phyloP scores from a whole-genome alignment of 2,329 filamentous ascomycete species.

The Thermoascus crustaceus region DNA sequence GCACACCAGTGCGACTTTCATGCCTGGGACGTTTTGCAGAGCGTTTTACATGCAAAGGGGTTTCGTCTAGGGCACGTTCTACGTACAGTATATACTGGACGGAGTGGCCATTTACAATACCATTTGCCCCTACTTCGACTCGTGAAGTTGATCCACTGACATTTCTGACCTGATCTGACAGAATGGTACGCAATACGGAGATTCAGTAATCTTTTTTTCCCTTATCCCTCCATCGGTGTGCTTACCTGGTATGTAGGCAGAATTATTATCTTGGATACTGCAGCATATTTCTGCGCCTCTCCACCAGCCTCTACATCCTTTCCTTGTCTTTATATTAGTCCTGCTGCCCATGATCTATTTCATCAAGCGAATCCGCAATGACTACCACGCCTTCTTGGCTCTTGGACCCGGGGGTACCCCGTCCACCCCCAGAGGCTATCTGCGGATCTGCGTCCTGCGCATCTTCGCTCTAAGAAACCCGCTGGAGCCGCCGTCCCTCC shows the following conservation, averaged over 20 bases:
- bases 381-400: slow-evolving; percentile 29
- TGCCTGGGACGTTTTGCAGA: too few species aligned
- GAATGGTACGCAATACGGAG: background rate
- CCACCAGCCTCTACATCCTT: background rate
- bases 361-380: slow-evolving; percentile 9
- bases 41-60: too few species aligned
- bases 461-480: slow-evolving; percentile 64
- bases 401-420: slow-evolving; percentile 49
- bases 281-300: too few species aligned
- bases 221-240: too few species aligned
- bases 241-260: too few species aligned
- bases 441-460: slow-evolving; percentile 63
- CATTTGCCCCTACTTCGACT: too few species aligned
- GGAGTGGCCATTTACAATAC: background rate
- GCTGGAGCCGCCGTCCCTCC: slow-evolving; percentile 50
- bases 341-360: background rate
- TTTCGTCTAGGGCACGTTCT: background rate
- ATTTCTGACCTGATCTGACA: background rate
- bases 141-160: too few species aligned
- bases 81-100: background rate
- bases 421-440: slow-evolving; percentile 62
- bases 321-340: background rate
- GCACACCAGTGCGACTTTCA: background rate
- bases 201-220: background rate
- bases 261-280: too few species aligned